Evolutionary conservation across 2,329 filamentous ascomycete species (phyloP).

Genomic region (Trichoderma asperellum): DNA sequence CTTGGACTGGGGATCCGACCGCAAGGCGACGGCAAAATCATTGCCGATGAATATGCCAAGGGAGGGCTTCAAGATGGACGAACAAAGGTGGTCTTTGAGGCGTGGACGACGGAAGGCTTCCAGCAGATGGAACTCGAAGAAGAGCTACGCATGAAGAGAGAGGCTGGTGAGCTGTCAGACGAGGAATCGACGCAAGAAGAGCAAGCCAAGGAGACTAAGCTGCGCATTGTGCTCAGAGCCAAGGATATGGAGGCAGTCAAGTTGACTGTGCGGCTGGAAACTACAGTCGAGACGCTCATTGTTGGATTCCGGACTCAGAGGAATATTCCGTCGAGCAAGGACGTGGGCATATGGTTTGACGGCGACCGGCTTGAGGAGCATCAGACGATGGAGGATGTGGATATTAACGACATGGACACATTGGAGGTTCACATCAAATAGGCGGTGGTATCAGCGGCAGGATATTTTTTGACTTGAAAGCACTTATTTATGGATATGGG

Average conservation of each 20-base stretch:
- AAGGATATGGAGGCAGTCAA: conserved; percentile 55
- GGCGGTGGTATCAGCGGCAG: conserved; percentile 25
- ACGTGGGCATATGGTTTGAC: conserved; percentile 71
- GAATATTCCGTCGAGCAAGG: conserved; percentile 53
- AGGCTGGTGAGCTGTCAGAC: conserved; percentile 46
- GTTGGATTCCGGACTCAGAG: conserved; percentile 62
- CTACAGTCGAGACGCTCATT: conserved; percentile 64
- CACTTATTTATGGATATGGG: conserved; percentile 20
- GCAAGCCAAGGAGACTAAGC: conserved; percentile 38
- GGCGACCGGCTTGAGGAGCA: conserved; percentile 70
- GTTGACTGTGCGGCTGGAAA: conserved; percentile 57
- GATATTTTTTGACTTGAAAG: conserved; percentile 7
- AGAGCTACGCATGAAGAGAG: conserved; percentile 51
- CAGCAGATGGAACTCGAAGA: conserved; percentile 52
- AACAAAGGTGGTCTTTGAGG: conserved; percentile 72
- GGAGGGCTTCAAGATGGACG: conserved; percentile 56
- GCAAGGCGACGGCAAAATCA: conserved; percentile 47
- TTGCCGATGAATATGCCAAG: conserved; percentile 42
- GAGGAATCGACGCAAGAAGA: conserved; percentile 37
- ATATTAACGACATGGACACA: conserved; percentile 74
- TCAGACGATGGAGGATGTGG: conserved; percentile 64
- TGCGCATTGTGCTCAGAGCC: conserved; percentile 60
- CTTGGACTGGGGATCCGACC: conserved; percentile 65
- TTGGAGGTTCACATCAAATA: conserved; percentile 73
- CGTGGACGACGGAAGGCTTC: conserved; percentile 71